Evolutionary conservation across 305 asterid species (phyloP).

Genomic region (Fraxinus dipetala): DNA sequence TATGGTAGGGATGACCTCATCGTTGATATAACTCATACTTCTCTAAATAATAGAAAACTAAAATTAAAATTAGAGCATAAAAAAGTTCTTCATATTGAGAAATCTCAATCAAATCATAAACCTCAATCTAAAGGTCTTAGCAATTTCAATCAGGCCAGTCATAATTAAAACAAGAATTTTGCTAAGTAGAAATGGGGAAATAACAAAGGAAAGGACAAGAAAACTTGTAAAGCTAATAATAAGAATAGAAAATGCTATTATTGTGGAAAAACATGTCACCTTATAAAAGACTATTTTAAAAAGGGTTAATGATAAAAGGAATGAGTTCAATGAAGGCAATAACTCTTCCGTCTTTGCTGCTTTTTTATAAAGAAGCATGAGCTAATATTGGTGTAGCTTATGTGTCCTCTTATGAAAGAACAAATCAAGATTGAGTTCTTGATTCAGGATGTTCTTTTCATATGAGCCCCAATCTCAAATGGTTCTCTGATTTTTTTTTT

Average conservation of each 20-base stretch:
- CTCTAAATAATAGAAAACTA: background rate
- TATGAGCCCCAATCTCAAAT: no score
- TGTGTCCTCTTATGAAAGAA: no score
- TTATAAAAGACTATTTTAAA: no score
- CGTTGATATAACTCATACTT: background rate
- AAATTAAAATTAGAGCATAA: background rate
- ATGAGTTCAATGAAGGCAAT: no score
- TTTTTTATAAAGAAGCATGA: no score
- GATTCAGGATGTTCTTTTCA: no score
- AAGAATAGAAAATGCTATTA: background rate
- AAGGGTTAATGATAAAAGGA: no score
- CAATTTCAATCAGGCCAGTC: background rate
- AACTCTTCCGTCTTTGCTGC: no score
- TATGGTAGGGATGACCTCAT: background rate
- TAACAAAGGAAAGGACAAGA: background rate
- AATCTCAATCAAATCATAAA: background rate
- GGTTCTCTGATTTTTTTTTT: no score
- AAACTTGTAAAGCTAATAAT: no score
- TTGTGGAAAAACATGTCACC: background rate
- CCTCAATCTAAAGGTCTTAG: background rate
- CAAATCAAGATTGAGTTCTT: no score
- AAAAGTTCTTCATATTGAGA: background rate
- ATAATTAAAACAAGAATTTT: background rate
- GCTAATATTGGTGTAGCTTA: no score
- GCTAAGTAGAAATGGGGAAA: background rate